Conservation (phyloP, 495 filamentous ascomycete genomes). For the Viridothelium virens region DNA sequence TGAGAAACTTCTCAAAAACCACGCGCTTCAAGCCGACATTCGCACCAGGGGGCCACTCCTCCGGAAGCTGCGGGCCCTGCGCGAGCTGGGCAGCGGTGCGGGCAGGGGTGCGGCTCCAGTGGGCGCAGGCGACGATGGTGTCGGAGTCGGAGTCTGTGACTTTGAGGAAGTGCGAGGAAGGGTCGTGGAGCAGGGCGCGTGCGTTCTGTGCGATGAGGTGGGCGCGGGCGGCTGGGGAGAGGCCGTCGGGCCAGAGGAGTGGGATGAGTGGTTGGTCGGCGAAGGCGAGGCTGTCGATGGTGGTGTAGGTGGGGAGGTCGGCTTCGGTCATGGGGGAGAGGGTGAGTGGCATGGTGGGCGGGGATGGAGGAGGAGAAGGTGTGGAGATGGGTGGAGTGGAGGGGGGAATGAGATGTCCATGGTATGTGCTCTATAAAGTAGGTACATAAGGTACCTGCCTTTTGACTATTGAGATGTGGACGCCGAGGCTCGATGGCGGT, state of each 20-base stretch:
- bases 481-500: too few relatives aligned
- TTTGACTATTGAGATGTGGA: too few relatives aligned
- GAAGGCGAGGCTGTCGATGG: conserved; percentile 21
- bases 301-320: conserved; percentile 13
- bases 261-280: conserved; percentile 19
- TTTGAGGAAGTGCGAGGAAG: conserved; percentile 18
- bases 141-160: conserved; percentile 11
- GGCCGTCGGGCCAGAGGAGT: conserved; percentile 16
- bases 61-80: neutral
- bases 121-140: conserved; percentile 13
- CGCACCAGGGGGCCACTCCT: conserved; percentile 19
- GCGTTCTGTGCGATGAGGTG: neutral
- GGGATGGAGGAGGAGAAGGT: neutral
- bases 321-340: conserved; percentile 11
- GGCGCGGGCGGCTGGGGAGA: conserved; percentile 14
- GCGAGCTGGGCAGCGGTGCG: conserved; percentile 6
- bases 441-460: too few relatives aligned
- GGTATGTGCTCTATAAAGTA: too few relatives aligned
- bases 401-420: neutral
- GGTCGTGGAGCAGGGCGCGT: conserved; percentile 11
- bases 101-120: conserved; percentile 16
- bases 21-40: conserved; percentile 14
- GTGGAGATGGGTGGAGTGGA: neutral
- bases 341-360: conserved; percentile 4
- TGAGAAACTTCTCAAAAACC: conserved; percentile 19